Percentiles rank a stretch among this genome's conserved stretches.
Evolutionary conservation across 106 monocot genomes (phyloP).

Genomic region (Acorus calamus): DNA sequence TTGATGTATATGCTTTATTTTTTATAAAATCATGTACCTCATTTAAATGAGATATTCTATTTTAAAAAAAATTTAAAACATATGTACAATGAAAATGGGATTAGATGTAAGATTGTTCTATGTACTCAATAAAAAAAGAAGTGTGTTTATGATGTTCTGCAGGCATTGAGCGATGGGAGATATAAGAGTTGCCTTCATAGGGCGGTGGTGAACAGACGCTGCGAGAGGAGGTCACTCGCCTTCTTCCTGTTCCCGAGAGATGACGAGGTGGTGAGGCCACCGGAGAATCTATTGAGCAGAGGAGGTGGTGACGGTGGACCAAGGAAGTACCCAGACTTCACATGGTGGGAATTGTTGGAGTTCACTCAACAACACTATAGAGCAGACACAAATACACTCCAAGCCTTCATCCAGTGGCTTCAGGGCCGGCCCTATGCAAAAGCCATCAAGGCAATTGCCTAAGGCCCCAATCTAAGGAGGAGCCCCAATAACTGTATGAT

Average conservation of each 20-base stretch:
- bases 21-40: too few species aligned
- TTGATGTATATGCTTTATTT: too few species aligned
- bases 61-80: too few species aligned
- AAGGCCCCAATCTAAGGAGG: too few species aligned
- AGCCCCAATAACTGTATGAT: too few species aligned
- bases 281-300: slow-evolving; percentile 1
- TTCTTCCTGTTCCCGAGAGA: slow-evolving; percentile 62
- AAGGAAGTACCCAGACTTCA: slow-evolving; percentile 33
- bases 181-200: slow-evolving; percentile 73
- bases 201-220: slow-evolving; percentile 48
- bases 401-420: slow-evolving; percentile 12
- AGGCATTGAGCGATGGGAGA: slow-evolving; percentile 58
- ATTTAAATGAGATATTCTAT: too few species aligned
- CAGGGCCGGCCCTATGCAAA: too few species aligned
- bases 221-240: slow-evolving; percentile 45
- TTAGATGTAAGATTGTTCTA: too few species aligned
- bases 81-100: too few species aligned
- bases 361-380: slow-evolving; percentile 33
- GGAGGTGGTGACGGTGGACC: too few species aligned
- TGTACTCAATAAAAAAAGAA: background rate
- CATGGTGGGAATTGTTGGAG: slow-evolving; percentile 25
- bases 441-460: too few species aligned
- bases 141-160: background rate
- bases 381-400: slow-evolving; percentile 18
- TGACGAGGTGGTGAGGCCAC: slow-evolving; percentile 30